Evolutionary conservation across 257 asterid genomes (phyloP), one percentile per base, ranked within the genome.

Genomic region (Nicotiana knightiana): DNA sequence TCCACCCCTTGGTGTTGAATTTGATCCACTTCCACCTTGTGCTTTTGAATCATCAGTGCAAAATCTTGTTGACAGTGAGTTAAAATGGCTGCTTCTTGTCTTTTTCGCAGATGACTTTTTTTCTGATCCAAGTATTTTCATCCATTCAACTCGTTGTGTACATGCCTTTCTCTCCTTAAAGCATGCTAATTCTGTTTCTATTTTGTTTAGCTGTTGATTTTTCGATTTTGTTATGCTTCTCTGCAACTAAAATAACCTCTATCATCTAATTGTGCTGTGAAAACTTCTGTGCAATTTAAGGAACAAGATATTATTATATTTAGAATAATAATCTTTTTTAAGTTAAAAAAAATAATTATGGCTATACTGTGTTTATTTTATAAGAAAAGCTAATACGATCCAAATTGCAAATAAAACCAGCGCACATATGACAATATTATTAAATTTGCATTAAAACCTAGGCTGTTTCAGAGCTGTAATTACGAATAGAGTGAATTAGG

Each of bases 1-100:
- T 67, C 99, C 99, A n/a, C 93, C 94, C 37, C 97, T 96, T 82
- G 91, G 95, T 80, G 90, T 92, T 83, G 97, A 89, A 76, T 96
- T 96, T 68, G 98, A 96, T 76, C 91, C 92, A 33, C 92, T 92
- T 77, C 99, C 98, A 43, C 96, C 91, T 54, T 93, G 92, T 87
- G 93, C 97, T 79, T 94, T 94, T 88, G 97, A 93, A 83, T 81
- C 91, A 79, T 73, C 87, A 46, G 73, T 33, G 81, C 89, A 77
- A 86, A 87, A 86, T 55, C 90, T 86, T 24, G 84, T 79, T 59
- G 88, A 85, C 58, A 91, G 97, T 90, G 85, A 81, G 91, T 87
- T 5, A 66, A 33, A 76, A 55, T 73, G n/a, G 79, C 79, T 37
- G 12, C 65, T 61, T 73, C 79, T 80, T 71, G 59, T 46, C 65